These are phyloP conservation scores for Clitoria ternatea DNA, from an alignment of 306 rosid genomes.

Conservation along the genomic window DNA sequence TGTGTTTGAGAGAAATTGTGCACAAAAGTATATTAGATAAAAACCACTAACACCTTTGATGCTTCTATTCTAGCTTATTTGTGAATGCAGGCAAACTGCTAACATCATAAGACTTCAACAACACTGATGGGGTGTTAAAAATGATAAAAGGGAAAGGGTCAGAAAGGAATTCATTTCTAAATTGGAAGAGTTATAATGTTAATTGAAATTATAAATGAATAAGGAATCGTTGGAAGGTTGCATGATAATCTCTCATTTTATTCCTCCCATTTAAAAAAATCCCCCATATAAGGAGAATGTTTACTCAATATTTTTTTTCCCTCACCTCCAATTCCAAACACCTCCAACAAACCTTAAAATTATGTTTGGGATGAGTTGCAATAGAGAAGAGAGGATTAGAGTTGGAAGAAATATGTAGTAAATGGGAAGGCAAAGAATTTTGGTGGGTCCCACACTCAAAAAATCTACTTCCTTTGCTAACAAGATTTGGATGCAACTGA, in stretches of 20 bases:
- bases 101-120: neutral
- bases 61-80: neutral
- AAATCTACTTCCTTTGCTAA: no score
- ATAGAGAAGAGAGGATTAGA: no score
- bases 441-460: no score
- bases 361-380: no score
- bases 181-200: neutral
- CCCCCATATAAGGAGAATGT: neutral
- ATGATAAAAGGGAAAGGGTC: neutral
- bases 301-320: neutral
- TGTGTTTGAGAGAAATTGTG: neutral
- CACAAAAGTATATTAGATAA: neutral
- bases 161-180: neutral
- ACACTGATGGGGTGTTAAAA: neutral
- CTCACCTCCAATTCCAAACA: neutral
- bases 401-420: no score
- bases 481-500: no score
- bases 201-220: neutral
- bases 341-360: neutral
- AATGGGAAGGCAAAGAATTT: no score
- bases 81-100: neutral
- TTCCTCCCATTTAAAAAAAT: neutral
- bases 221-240: neutral
- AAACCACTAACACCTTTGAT: neutral
- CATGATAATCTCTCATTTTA: constrained; percentile 1